Base-by-base conservation (phyloP, 106 monocot genomes). In the Phalaenopsis equestris region DNA sequence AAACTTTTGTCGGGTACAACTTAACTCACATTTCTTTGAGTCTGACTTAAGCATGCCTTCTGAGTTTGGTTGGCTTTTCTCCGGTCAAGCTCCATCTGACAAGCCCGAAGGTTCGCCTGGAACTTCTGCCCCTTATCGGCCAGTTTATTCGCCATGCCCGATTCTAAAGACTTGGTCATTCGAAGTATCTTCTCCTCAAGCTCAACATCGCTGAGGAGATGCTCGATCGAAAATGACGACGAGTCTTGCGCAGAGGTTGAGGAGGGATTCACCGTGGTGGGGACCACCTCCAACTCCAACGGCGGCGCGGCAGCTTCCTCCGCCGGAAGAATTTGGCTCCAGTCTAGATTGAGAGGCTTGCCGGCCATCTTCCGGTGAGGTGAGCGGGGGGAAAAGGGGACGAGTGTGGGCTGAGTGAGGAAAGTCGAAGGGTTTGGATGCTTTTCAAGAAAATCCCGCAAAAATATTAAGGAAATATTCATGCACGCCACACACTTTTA, bases 111-210 rank as follows among this genome's bases (percentile, higher is more conserved):
- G 47, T 9, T 16, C 37, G n/a, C 30, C 19, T 46, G 72, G 21
- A 81, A 61, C 61, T 81, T 85, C 23, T 6, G 58, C 46, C 85
- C 85, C 61, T 52, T 49, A 58, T 85, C 81, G 48, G 38, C 18
- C 46, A 85, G 78, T 6, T 37, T 73, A 8, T 10, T 16, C 0
- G n/a, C 56, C 0, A 85, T 0, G 1, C 21, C 78, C 21, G 72
- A 46, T 38, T 39, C 70, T 1, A 70, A 4, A 70, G 14, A 1
- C 18, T 64, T 19, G 42, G 21, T 2, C 36, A 81, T 3, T 48
- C 85, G 36, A 42, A 17, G 43, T 72, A 81, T 58, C 81, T 78
- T 85, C 24, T 85, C 81, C 73, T 36, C 68, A 38, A 85, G 57
- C 77, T 81, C 9, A 39, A 48, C 38, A 78, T 81, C 78, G 36